Percentiles rank a stretch among this genome's conserved stretches.
These are phyloP conservation scores for Xerocomus spinulosus DNA, from an alignment of 768 basidiomycete species.

Conservation along the genomic window DNA sequence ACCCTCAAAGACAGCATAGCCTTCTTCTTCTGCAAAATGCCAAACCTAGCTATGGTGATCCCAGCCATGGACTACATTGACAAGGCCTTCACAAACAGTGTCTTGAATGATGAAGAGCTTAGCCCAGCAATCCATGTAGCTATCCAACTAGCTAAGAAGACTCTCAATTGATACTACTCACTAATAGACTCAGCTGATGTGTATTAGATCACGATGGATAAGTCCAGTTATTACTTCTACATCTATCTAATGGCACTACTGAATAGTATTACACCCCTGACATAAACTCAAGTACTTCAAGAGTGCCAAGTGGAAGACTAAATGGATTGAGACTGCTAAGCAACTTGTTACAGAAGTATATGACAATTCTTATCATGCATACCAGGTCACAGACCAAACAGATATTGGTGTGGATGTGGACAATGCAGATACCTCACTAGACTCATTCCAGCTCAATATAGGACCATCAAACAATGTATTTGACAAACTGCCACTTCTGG, in stretches of 20 bases:
- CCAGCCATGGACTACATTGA: not conserved
- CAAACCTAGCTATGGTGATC: not conserved
- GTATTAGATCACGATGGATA: not conserved
- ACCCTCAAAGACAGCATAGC: not conserved
- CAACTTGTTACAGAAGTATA: too few species aligned
- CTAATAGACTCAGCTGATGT: not conserved
- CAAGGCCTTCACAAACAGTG: not conserved
- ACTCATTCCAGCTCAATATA: too few species aligned
- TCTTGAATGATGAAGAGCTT: not conserved
- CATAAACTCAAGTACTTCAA: not conserved
- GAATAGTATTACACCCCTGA: not conserved
- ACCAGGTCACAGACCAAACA: too few species aligned
- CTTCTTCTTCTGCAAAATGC: not conserved
- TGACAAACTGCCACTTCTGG: too few species aligned
- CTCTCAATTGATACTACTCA: not conserved
- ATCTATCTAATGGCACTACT: too few species aligned
- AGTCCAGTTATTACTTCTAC: too few species aligned
- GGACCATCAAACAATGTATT: too few species aligned
- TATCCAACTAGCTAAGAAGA: too few species aligned
- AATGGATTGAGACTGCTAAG: not conserved
- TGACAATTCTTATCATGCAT: too few species aligned
- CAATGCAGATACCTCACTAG: too few species aligned
- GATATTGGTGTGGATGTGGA: too few species aligned
- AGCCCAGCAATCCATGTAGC: not conserved
- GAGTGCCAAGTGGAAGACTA: not conserved